phyloP scores from a whole-genome alignment of 352 stramenopile species.

The Phytophthora macrochlamydospora region DNA sequence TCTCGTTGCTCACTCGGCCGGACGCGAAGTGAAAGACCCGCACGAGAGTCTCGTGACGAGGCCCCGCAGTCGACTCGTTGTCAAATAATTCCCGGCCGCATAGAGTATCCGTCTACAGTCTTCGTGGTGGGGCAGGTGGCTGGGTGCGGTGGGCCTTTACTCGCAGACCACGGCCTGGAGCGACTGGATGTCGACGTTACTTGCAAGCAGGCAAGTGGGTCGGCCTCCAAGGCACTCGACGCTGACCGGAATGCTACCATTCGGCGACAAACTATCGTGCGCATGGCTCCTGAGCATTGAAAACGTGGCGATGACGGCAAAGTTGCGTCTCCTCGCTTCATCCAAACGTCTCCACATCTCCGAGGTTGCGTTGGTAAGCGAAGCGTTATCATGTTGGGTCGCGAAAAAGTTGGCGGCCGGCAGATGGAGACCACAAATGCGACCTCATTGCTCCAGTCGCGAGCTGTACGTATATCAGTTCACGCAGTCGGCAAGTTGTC shows the following conservation, averaged over 20 bases:
- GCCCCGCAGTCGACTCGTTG: too few relatives aligned
- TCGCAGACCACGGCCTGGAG: too few relatives aligned
- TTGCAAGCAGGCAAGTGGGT: too few relatives aligned
- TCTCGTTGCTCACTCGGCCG: too few relatives aligned
- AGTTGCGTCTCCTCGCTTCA: background rate
- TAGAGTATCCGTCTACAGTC: too few relatives aligned
- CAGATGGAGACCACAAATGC: background rate
- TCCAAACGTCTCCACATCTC: background rate
- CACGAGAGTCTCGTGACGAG: too few relatives aligned
- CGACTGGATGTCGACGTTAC: too few relatives aligned
- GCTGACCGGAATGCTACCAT: slow-evolving; percentile 6
- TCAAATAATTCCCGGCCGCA: too few relatives aligned
- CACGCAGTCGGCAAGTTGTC: too few relatives aligned
- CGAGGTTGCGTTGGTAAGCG: background rate
- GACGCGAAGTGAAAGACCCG: too few relatives aligned
- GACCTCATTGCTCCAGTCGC: background rate
- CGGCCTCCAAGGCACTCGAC: slow-evolving; percentile 3
- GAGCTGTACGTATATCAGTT: background rate
- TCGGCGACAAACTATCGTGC: background rate
- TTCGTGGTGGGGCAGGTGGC: too few relatives aligned
- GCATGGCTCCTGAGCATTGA: background rate
- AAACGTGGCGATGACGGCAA: background rate
- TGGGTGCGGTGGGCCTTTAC: too few relatives aligned
- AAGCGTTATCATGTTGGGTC: background rate
- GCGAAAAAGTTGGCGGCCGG: background rate